phyloP scores from a whole-genome alignment of 163 green algal species.

The Prototheca wickerhamii region DNA sequence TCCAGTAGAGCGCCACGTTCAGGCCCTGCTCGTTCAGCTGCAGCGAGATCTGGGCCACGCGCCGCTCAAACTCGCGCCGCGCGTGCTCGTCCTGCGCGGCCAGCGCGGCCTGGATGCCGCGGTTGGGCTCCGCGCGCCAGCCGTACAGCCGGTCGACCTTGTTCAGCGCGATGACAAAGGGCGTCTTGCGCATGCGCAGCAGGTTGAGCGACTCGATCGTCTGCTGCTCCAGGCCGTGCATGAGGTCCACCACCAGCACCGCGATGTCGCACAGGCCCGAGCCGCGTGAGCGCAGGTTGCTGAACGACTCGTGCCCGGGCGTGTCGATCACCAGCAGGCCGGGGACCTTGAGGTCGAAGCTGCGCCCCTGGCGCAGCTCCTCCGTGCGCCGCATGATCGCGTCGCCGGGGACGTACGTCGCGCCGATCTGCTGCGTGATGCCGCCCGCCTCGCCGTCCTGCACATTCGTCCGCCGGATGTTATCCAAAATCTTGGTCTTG shows the following conservation, averaged over 20 bases:
- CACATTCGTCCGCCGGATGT: slow-evolving; percentile 94
- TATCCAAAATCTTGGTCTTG: slow-evolving; percentile 99
- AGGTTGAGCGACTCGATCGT: slow-evolving; percentile 97
- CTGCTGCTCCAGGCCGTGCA: slow-evolving; percentile 82
- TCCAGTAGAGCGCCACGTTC: slow-evolving; percentile 96
- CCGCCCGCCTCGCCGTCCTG: slow-evolving; percentile 96
- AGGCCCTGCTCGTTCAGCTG: slow-evolving; percentile 89
- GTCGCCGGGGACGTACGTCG: slow-evolving; percentile 89
- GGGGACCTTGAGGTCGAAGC: slow-evolving; percentile 73
- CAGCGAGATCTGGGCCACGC: slow-evolving; percentile 43
- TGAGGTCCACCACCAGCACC: slow-evolving; percentile 95
- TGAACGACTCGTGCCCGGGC: slow-evolving; percentile 95
- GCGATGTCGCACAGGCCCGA: slow-evolving; percentile 95
- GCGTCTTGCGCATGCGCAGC: slow-evolving; percentile 92
- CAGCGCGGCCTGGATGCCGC: slow-evolving; percentile 72
- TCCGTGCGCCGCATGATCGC: slow-evolving; percentile 66
- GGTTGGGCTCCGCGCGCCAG: slow-evolving; percentile 75
- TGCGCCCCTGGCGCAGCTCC: slow-evolving; percentile 50
- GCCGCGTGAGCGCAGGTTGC: slow-evolving; percentile 89
- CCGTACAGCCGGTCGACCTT: slow-evolving; percentile 88
- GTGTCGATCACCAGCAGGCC: slow-evolving; percentile 99
- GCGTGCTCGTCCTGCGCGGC: slow-evolving; percentile 72
- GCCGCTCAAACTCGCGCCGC: slow-evolving; percentile 80
- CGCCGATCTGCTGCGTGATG: slow-evolving; percentile 99
- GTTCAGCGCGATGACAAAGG: slow-evolving; percentile 98